phyloP scores from a whole-genome alignment of 768 basidiomycete species.

The Candolleomyces aberdarensis region DNA sequence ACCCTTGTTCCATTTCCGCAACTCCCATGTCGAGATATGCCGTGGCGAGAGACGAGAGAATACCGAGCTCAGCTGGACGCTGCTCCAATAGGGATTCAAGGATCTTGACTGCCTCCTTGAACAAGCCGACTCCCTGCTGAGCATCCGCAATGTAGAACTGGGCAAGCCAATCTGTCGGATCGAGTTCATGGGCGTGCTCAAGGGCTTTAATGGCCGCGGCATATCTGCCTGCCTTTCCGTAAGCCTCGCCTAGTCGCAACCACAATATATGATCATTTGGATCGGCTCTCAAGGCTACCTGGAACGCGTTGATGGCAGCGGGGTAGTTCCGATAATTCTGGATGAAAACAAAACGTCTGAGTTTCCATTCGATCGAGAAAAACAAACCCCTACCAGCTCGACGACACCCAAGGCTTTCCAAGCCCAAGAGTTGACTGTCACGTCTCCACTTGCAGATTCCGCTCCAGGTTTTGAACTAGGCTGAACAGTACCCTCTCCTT shows the following conservation, averaged over 20 bases:
- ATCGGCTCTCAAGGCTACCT: constrained; percentile 79
- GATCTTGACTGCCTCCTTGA: constrained; percentile 67
- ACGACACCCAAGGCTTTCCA: constrained; percentile 96
- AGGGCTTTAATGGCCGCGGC: constrained; percentile 89
- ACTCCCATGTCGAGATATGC: constrained; percentile 70
- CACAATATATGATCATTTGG: constrained; percentile 79
- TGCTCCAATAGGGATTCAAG: constrained; percentile 54
- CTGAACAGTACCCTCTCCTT: constrained; percentile 83
- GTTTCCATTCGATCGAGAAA: constrained; percentile 2
- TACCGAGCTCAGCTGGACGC: constrained; percentile 67
- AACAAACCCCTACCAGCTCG: constrained; percentile 62
- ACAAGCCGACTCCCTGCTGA: constrained; percentile 71
- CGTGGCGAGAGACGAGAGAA: constrained; percentile 67
- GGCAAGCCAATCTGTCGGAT: constrained; percentile 80
- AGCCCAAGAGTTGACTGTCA: constrained; percentile 89
- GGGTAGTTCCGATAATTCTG: constrained; percentile 69
- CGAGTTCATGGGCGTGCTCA: constrained; percentile 65
- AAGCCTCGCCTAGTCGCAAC: constrained; percentile 90
- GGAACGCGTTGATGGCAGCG: constrained; percentile 78
- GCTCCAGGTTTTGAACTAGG: constrained; percentile 44
- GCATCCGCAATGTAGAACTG: constrained; percentile 83
- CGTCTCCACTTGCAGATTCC: constrained; percentile 44
- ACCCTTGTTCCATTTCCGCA: constrained; percentile 64
- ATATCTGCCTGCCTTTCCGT: constrained; percentile 83
- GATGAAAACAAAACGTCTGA: not conserved